Base-by-base conservation (phyloP, 1,284 basidiomycete species). In the Malassezia cuniculi region DNA sequence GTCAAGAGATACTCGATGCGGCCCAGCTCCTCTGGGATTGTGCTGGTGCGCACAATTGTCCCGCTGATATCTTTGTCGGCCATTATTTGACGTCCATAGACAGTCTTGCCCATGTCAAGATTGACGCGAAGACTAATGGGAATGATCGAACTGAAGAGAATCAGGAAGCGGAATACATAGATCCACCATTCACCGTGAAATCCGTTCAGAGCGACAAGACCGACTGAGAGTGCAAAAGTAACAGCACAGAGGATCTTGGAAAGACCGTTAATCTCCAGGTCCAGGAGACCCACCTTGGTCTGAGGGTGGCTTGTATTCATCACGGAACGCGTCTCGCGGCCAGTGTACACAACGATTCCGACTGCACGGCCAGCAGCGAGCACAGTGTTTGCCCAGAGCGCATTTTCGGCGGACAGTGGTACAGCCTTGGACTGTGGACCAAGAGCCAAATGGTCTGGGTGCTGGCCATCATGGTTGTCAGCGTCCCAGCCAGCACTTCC, bases 81-180 rank as follows among this genome's bases (percentile, higher is more conserved):
- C 79, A 89, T 86, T 46, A 97, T 97, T 56, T 90, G 84, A 31
- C 82, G 79, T 0, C 86, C 85, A 59, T 97, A 97, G 28, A 95
- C 84, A 0, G 89, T 95, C 72, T 99, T 99, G 47, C 90, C 93
- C 89, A 99, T 95, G 68, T 99, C 93, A 34, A 97, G 75, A 59
- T 99, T 99, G 47, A 99, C 90, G 18, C 93, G 82, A 36, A 99
- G 72, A 74, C 86, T 94, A 71, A 99, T 97, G 18, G 93, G 93
- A 59, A 99, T 97, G 69, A 99, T 97, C 14, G 85, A 90, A 29
- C 86, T 93, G 69, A 97, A 99, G 3, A 99, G 74, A 60, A 99
- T 97, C 41, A 97, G 74, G 69, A 99, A 97, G 21, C 93, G 78
- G 70, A 95, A 83, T 20, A 94, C 80, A 60, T 95, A 95, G 53